Conservation (phyloP, 2,329 filamentous ascomycete genomes). For the Drechslerella coelobrocha region DNA sequence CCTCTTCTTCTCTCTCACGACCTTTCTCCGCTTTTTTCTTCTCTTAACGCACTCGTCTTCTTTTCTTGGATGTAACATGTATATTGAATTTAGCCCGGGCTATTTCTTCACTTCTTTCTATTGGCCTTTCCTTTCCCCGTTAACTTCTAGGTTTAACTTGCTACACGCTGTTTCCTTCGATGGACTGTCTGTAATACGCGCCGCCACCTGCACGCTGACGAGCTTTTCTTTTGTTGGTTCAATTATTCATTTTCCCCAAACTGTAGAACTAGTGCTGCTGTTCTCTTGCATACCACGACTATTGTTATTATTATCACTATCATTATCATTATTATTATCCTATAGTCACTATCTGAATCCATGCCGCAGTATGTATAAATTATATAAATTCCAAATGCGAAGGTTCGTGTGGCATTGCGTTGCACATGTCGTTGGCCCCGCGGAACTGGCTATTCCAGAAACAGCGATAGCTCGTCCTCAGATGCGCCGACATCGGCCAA, state of each 20-base stretch:
- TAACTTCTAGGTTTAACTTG: background rate
- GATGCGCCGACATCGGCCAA: constrained; percentile 41
- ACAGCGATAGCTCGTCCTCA: constrained; percentile 10
- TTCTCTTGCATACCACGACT: constrained; percentile 1
- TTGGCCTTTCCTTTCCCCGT: constrained; percentile 16
- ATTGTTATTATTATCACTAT: background rate
- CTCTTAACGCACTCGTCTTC: background rate
- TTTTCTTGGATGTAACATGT: constrained; percentile 29
- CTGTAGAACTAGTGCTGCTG: constrained; percentile 30
- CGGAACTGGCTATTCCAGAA: constrained; percentile 23
- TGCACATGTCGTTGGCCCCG: constrained; percentile 36
- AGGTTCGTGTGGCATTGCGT: constrained; percentile 26
- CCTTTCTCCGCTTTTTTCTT: background rate
- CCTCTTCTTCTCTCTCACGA: background rate
- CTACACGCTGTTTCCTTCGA: background rate
- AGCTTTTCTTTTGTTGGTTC: background rate
- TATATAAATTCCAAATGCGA: background rate
- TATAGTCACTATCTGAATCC: no score
- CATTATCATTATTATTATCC: background rate
- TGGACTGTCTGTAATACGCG: constrained; percentile 13
- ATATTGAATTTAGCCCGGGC: background rate
- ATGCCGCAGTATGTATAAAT: no score
- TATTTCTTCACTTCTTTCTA: constrained; percentile 34
- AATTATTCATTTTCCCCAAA: background rate
- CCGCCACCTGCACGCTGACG: no score